Evolutionary conservation across 495 filamentous ascomycete genomes (phyloP).

Genomic region (Podospora bellae-mahoneyi): DNA sequence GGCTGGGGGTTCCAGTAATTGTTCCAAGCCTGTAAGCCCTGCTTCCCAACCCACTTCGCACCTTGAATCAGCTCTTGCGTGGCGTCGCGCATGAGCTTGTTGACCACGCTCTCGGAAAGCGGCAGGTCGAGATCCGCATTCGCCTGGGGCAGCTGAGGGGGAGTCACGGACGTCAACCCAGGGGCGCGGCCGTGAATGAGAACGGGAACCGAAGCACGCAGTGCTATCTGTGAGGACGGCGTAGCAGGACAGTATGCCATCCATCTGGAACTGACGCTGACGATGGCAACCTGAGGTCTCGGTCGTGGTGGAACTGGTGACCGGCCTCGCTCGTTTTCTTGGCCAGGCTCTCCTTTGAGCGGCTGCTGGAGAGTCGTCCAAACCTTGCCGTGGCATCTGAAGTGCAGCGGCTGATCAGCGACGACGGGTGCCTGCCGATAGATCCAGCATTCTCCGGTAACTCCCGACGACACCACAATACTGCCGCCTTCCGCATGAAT

Average conservation of each 20-base stretch:
- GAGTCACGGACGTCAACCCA: conserved; percentile 64
- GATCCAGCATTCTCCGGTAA: conserved; percentile 81
- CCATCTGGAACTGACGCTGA: conserved; percentile 77
- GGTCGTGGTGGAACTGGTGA: conserved; percentile 36
- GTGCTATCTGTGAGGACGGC: conserved; percentile 63
- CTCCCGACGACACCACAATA: conserved; percentile 70
- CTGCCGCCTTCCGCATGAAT: conserved; percentile 65
- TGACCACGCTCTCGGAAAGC: conserved; percentile 74
- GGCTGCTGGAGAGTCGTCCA: conserved; percentile 75
- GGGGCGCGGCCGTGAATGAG: conserved; percentile 54
- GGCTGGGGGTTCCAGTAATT: conserved; percentile 71
- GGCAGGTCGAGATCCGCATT: conserved; percentile 75
- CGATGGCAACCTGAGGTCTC: conserved; percentile 57
- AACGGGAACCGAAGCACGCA: conserved; percentile 56
- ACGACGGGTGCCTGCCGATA: conserved; percentile 48
- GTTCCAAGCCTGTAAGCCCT: conserved; percentile 82
- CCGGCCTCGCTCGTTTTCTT: conserved; percentile 44
- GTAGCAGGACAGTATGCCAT: conserved; percentile 77
- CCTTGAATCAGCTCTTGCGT: conserved; percentile 89
- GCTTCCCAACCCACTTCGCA: conserved; percentile 80
- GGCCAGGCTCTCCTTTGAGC: conserved; percentile 43
- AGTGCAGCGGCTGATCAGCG: conserved; percentile 42
- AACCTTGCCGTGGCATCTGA: conserved; percentile 70
- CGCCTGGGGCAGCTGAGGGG: conserved; percentile 70
- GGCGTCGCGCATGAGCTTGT: conserved; percentile 80